Percentiles rank a stretch among this genome's conserved stretches.
Evolutionary conservation across 2,329 filamentous ascomycete species (phyloP).

Genomic region (Penicillium rolfsii): DNA sequence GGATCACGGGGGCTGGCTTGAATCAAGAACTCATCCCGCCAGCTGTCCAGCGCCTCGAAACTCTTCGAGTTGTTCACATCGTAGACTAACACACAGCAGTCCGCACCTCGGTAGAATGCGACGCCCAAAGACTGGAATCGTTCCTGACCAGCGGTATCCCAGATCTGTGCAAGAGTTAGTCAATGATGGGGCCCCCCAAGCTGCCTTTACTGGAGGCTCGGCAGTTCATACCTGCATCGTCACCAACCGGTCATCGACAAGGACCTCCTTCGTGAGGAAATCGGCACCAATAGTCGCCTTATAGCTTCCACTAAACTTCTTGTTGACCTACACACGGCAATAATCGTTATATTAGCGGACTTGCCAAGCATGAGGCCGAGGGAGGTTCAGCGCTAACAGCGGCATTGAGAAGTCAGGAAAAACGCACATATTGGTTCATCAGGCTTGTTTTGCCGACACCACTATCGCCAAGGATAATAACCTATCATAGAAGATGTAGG

Average conservation of each 20-base stretch:
- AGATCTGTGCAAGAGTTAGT: slow-evolving; percentile 64
- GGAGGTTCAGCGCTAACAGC: slow-evolving; percentile 8
- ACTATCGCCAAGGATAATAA: slow-evolving; percentile 98
- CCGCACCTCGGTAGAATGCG: slow-evolving; percentile 94
- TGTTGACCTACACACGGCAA: slow-evolving; percentile 76
- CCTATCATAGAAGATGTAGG: slow-evolving; percentile 57
- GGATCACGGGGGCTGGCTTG: slow-evolving; percentile 96
- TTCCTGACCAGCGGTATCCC: slow-evolving; percentile 97
- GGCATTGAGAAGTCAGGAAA: slow-evolving; percentile 3
- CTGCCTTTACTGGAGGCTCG: background rate
- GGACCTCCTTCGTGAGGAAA: slow-evolving; percentile 95
- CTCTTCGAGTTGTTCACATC: slow-evolving; percentile 99
- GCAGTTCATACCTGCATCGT: slow-evolving; percentile 81
- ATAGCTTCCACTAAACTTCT: slow-evolving; percentile 99
- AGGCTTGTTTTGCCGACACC: slow-evolving; percentile 99
- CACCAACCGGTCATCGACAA: slow-evolving; percentile 94
- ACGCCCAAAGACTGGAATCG: slow-evolving; percentile 96
- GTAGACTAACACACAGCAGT: slow-evolving; percentile 97
- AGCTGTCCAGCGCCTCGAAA: slow-evolving; percentile 97
- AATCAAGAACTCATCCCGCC: slow-evolving; percentile 97
- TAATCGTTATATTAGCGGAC: slow-evolving; percentile 22
- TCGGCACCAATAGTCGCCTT: slow-evolving; percentile 99
- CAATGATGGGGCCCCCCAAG: slow-evolving; percentile 8
- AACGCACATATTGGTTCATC: slow-evolving; percentile 99
- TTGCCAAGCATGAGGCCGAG: slow-evolving; percentile 16